These are phyloP conservation scores for Tolypocladium paradoxum DNA, from an alignment of 2,329 filamentous ascomycete genomes.

Conservation along the genomic window DNA sequence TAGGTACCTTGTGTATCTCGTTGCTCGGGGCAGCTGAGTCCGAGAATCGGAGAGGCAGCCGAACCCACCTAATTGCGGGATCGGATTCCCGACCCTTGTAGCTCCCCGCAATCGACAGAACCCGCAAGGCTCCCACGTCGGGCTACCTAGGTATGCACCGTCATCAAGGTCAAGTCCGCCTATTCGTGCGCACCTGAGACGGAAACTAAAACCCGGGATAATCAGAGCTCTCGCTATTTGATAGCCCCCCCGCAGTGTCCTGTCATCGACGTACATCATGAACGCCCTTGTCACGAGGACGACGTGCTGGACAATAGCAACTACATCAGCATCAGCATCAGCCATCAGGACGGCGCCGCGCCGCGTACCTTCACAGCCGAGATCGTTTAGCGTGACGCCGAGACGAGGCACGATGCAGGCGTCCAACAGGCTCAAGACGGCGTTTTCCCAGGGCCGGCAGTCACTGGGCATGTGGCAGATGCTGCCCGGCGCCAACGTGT, in stretches of 20 bases:
- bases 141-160: neutral
- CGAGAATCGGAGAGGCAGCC: neutral
- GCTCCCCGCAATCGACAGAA: neutral
- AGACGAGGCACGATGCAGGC: conserved; percentile 24
- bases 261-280: neutral
- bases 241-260: neutral
- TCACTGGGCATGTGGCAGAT: conserved; percentile 54
- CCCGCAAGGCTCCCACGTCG: neutral
- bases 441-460: conserved; percentile 35
- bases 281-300: neutral
- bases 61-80: neutral
- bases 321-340: neutral
- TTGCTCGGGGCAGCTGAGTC: neutral
- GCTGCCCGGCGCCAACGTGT: conserved; percentile 49
- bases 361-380: neutral
- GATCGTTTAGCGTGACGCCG: neutral
- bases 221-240: neutral
- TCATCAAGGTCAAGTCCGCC: neutral
- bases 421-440: conserved; percentile 37
- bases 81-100: neutral
- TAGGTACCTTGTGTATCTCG: neutral
- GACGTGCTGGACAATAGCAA: no score
- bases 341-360: neutral
- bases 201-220: neutral
- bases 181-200: neutral